Evolutionary conservation across 129 eudicot genomes (phyloP), one percentile per base, ranked within the genome.

Genomic region (Silybum marianum): DNA sequence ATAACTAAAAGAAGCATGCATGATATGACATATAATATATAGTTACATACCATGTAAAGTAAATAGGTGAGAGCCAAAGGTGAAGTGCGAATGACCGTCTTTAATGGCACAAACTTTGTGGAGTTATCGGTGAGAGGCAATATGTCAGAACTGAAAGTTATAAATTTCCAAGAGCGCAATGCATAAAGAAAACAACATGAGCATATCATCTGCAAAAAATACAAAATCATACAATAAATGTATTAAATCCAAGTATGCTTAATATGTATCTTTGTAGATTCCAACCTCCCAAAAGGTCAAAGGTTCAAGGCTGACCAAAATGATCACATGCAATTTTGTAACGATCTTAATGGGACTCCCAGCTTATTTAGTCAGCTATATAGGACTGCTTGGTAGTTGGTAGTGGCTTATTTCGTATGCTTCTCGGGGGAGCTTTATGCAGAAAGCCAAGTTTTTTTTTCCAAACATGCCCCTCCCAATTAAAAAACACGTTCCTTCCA

Each of bases 61-160:
- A 95, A 90, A 90, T 95, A 95, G 84, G 97, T 78, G 16, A 93
- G 73, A 71, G 99, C 97, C 81, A 95, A 91, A 68, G 99, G 98
- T 58, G 88, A 84, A 28, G 99, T 89, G 63, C 86, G 85, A 74
- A 91, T 86, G 80, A 95, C 39, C 11, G 97, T 88, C 89, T 87
- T 90, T 48, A 91, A 23, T 21, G 98, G 87, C 28, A 95, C 93
- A n/a, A 92, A 86, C 73, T 84, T 77, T 32, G 82, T 69, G 38
- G 91, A 87, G 84, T 68, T 88, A 60, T 88, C 95, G 78, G 73
- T 23, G 39, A 60, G 30, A 36, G 81, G 78, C 38, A 65, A 67
- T 9, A 94, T 68, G 74, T 95, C 99, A 1, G 83, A 88, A 51
- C 60, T 78, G 81, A 95, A 93, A 28, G 94, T 82, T 25, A 95